Base-by-base conservation (phyloP, 2,329 filamentous ascomycete species). In the Ilyonectria sp. region DNA sequence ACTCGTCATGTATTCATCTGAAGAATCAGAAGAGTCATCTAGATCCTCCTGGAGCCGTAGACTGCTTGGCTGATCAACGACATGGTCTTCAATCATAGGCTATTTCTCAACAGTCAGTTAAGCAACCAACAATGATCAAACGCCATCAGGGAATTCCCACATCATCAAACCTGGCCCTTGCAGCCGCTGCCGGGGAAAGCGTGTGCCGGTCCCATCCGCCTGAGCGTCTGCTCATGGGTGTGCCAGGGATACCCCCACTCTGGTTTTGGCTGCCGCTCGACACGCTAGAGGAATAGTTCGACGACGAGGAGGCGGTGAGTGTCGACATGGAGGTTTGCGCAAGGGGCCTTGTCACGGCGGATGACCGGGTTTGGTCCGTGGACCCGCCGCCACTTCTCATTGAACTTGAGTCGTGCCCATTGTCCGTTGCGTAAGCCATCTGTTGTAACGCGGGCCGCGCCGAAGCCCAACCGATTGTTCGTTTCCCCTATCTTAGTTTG, bases 131-230 rank as follows among this genome's bases (percentile, higher is more conserved):
- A 33, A 58, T 17, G 23, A 40, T 37, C 33, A 37, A 60, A 35
- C 31, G 6, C 37, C 49, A 47, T 50, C 49, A 47, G 15, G 54
- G 47, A 46, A 26, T 46, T 58, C 68, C 60, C 58, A 71, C 69
- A 66, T 70, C 69, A 31, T 71, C 68, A 37, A 31, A 37, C 29
- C 68, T 56, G n/a, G 44, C 65, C 70, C 70, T 61, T 54, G 70
- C 68, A 8, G 63, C 52, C 13, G 68, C 71, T 10, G 72, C 72
- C 50, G 72, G 63, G 62, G 63, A 73, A 23, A 73, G 68, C 21
- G 68, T 69, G 43, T 74, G 72, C 69, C 53, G 72, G 47, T 74
- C 66, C 72, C 72, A 74, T 70, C 64, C 72, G 6, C 72, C 72
- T 53, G 72, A 74, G 57, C 63, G 69, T 62, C 69, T 53, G 66